Evolutionary conservation across 805 yeast genomes (phyloP), one percentile per base, ranked within the genome.

Genomic region (Maudiozyma saulgeensis): DNA sequence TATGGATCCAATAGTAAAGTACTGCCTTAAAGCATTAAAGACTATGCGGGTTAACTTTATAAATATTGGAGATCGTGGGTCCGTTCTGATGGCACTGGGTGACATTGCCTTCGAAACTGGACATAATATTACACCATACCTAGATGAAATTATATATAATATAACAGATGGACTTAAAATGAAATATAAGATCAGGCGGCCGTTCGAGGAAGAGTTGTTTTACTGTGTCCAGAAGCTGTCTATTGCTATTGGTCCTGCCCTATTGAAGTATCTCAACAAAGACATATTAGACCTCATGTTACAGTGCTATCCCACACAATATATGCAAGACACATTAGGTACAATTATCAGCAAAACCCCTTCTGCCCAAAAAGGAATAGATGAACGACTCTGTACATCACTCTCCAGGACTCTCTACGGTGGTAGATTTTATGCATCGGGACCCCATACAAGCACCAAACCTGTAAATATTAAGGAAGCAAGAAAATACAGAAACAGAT

Each of bases 151-250:
- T n/a, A 68, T 91, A 45, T 89, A 84, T 47, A 87, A 82, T 55
- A 79, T 90, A 19, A 74, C 89, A 58, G 96, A 89, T 50, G 90
- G 93, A 0, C 71, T 91, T 26, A 73, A 78, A 32, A 56, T 69
- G 0, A 70, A 67, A 49, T 66, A 67, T 16, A 79, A 80, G 53
- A 66, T 74, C 2, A 75, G 90, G 51, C 83, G 80, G 60, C 89
- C 84, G 45, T 80, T 84, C 42, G 95, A 87, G 55, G 84, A 87
- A 0, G 89, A 96, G 1, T 79, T 91, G 19, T 91, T 90, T 59
- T 87, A 85, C 57, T 93, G 98, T 63, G 75, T 91, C 42, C 87
- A 95, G 0, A 85, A 87, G 67, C 69, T 93, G 37, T 90, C 96
- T 0, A 76, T 77, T 25, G 91, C 98, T 0, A 87, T 91, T 15